Percentiles rank a stretch among this genome's conserved stretches.
Evolutionary conservation across 768 basidiomycete genomes (phyloP).

Genomic region (Hericium erinaceus): DNA sequence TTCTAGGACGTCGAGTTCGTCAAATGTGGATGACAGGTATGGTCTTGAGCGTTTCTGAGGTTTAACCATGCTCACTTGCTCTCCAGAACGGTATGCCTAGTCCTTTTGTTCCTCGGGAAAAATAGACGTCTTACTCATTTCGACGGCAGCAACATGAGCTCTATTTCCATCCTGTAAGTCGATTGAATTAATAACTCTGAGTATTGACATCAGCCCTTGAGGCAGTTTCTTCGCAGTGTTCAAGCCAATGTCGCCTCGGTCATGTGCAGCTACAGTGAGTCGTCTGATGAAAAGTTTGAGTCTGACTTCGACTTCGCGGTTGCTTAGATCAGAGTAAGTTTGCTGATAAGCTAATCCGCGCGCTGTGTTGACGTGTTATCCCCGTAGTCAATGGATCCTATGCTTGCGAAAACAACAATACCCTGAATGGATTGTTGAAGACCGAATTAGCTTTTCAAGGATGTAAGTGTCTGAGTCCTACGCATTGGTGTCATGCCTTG

Average conservation of each 20-base stretch:
- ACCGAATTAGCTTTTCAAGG: slow-evolving; percentile 9
- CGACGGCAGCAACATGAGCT: slow-evolving; percentile 15
- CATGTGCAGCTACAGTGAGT: slow-evolving; percentile 20
- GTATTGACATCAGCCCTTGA: not conserved
- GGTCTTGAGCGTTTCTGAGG: not conserved
- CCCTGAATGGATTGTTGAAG: slow-evolving; percentile 9
- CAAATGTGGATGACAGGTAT: slow-evolving; percentile 17
- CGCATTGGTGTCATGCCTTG: not conserved
- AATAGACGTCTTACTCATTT: no score
- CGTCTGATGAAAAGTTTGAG: not conserved
- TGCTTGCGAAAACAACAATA: slow-evolving; percentile 4
- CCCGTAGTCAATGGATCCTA: slow-evolving; percentile 5
- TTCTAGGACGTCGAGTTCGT: slow-evolving; percentile 13
- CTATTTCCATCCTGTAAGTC: slow-evolving; percentile 13
- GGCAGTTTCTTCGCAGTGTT: slow-evolving; percentile 16
- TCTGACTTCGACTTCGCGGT: not conserved
- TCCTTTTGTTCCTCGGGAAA: no score
- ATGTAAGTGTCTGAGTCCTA: slow-evolving; percentile 1
- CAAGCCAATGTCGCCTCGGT: slow-evolving; percentile 18
- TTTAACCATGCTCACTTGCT: not conserved
- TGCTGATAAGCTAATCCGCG: not conserved
- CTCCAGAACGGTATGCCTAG: no score
- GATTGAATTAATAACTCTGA: not conserved
- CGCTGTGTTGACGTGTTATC: not conserved
- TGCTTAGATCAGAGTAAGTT: slow-evolving; percentile 11